Percentiles rank a stretch among this genome's conserved stretches.
Conservation (phyloP, 768 basidiomycete species). For the Boletus patriciae region DNA sequence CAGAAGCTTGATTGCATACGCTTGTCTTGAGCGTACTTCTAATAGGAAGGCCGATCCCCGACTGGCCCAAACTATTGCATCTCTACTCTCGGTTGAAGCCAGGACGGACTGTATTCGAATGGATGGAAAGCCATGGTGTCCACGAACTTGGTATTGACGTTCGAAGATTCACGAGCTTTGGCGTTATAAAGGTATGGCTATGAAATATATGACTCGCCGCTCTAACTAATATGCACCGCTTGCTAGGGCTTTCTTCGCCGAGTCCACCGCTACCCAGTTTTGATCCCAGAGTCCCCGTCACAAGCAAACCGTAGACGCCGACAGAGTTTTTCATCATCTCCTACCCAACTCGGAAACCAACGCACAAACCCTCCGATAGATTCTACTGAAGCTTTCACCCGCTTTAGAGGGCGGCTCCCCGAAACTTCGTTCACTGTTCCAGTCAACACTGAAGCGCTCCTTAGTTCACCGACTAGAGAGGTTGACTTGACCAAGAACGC, state of each 20-base stretch:
- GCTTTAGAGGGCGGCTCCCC: slow-evolving; percentile 23
- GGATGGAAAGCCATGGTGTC: slow-evolving; percentile 80
- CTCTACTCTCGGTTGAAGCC: slow-evolving; percentile 86
- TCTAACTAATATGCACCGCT: background rate
- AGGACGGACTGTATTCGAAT: slow-evolving; percentile 80
- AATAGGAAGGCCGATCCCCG: slow-evolving; percentile 59
- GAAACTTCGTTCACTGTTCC: slow-evolving; percentile 23
- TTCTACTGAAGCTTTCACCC: slow-evolving; percentile 14
- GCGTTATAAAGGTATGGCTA: slow-evolving; percentile 83
- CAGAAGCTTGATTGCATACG: background rate
- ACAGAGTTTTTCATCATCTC: slow-evolving; percentile 31
- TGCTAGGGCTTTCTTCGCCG: slow-evolving; percentile 84
- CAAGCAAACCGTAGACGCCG: slow-evolving; percentile 27
- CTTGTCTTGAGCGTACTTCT: slow-evolving; percentile 1
- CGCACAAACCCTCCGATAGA: slow-evolving; percentile 7
- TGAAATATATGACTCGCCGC: background rate
- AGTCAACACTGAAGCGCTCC: slow-evolving; percentile 17
- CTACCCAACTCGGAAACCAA: slow-evolving; percentile 13
- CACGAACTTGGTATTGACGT: slow-evolving; percentile 79
- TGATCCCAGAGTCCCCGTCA: slow-evolving; percentile 44
- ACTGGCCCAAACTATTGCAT: slow-evolving; percentile 85
- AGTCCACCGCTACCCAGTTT: slow-evolving; percentile 90
- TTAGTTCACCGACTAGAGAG: slow-evolving; percentile 34
- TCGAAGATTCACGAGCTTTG: slow-evolving; percentile 94
- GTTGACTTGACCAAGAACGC: slow-evolving; percentile 29